phyloP scores from a whole-genome alignment of 2,329 filamentous ascomycete species.

The Juglanconis oblonga region DNA sequence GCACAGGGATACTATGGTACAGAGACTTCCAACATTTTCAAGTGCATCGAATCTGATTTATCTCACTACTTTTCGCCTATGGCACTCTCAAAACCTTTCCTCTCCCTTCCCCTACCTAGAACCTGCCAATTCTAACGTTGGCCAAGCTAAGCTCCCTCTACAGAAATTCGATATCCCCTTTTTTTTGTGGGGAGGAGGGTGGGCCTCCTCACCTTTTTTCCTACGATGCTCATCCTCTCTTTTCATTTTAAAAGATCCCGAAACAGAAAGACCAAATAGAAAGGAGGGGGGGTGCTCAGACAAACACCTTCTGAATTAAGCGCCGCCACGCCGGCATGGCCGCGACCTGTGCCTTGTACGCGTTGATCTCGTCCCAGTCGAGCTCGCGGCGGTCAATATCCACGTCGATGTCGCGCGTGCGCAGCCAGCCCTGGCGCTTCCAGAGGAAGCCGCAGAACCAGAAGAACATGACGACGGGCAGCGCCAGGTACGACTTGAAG shows the following conservation, averaged over 20 bases:
- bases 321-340: slow-evolving; percentile 45
- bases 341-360: slow-evolving; percentile 41
- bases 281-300: neutral
- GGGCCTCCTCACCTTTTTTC: no score
- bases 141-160: no score
- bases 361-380: slow-evolving; percentile 59
- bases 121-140: no score
- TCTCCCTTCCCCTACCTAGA: no score
- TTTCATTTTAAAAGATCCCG: neutral
- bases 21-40: no score
- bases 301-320: slow-evolving; percentile 29
- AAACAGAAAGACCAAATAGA: no score
- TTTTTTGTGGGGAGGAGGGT: neutral
- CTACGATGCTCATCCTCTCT: no score
- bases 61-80: no score
- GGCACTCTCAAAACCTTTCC: no score
- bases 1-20: no score
- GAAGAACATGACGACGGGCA: slow-evolving; percentile 53
- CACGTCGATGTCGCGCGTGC: slow-evolving; percentile 60
- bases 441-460: slow-evolving; percentile 57
- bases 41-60: neutral
- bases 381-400: slow-evolving; percentile 62
- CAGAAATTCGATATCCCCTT: no score
- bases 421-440: slow-evolving; percentile 61
- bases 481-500: slow-evolving; percentile 52